phyloP scores from a whole-genome alignment of 1,284 basidiomycete genomes.

The Stereum hirsutum region DNA sequence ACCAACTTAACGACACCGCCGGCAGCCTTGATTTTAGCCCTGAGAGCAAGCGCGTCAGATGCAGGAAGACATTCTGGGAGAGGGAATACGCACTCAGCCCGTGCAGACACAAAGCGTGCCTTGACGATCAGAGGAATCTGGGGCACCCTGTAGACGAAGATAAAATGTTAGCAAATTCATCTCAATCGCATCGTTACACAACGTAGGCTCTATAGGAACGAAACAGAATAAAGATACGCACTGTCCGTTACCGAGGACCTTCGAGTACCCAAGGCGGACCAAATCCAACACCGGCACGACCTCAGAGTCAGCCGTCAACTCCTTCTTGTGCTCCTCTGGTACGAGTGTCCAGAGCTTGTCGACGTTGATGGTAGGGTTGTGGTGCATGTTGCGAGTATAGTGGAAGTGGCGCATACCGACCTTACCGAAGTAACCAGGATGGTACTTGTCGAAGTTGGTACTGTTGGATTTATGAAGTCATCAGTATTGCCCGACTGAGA shows the following conservation, averaged over 20 bases:
- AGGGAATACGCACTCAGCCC: constrained; percentile 68
- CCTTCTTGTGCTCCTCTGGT: constrained; percentile 70
- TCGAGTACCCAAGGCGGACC: constrained; percentile 80
- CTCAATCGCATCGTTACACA: neutral
- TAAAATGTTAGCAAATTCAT: too few species aligned
- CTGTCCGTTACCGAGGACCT: constrained; percentile 86
- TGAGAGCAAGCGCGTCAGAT: constrained; percentile 19
- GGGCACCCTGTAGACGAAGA: constrained; percentile 54
- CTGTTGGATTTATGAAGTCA: constrained; percentile 24
- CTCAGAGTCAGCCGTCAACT: constrained; percentile 56
- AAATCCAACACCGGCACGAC: constrained; percentile 91
- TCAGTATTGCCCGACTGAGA: neutral
- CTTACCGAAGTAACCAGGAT: constrained; percentile 99
- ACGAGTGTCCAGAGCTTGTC: constrained; percentile 88
- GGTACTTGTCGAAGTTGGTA: constrained; percentile 90
- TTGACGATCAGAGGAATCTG: constrained; percentile 91
- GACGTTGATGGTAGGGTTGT: constrained; percentile 94
- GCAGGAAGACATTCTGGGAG: constrained; percentile 3
- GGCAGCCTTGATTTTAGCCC: constrained; percentile 84
- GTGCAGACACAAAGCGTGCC: constrained; percentile 85
- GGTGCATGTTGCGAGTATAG: constrained; percentile 83
- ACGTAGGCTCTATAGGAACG: neutral
- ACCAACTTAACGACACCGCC: constrained; percentile 89
- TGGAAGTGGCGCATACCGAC: constrained; percentile 99
- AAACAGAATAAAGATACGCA: constrained; percentile 28